Base-by-base conservation (phyloP, 2,329 filamentous ascomycete species). In the Nannizzia gypsea region DNA sequence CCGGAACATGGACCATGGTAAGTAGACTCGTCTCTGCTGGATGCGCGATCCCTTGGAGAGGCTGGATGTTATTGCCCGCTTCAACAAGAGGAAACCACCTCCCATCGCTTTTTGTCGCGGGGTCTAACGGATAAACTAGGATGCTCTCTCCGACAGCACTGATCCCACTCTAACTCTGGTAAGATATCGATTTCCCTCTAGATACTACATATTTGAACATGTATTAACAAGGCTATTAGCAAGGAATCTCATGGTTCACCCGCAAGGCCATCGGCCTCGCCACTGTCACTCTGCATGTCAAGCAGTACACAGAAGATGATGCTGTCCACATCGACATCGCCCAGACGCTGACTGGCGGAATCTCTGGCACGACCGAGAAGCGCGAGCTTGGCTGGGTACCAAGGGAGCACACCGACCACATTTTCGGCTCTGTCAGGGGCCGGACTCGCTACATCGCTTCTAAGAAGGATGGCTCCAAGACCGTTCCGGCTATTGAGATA, bases 341-440 rank as follows among this genome's bases (percentile, higher is more conserved):
- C 61, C 89, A 95, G 76, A 77, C 81, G 54, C 78, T 82, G 40
- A 88, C 87, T 6, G 89, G 85, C 62, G 86, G 85, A 59, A 77
- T 95, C 64, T 82, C 82, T 68, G 85, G 83, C 67, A 90, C 80
- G 17, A 74, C 74, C 17, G 85, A 88, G 70, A 68, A 73, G 6
- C 80, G 85, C 55, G 73, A 69, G 0, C 72, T 86, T 2, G 79
- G 86, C 69, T 84, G 80, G 75, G 70, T 73, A 24, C 79, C 74
- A 59, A 84, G 86, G 66, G 80, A 82, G 63, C 88, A 91, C 77
- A 76, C 76, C 24, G 90, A 96, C 77, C 85, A 84, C 78, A 81
- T 95, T 65, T 96, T 95, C 71, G 90, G 90, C 61, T 76, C 74
- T 59, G 80, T 93, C 63, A 76, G 77, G 57, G 88, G 87, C 60